Evolutionary conservation across 140 eudicot genomes (phyloP).

Genomic region (Oenanthe javanica): DNA sequence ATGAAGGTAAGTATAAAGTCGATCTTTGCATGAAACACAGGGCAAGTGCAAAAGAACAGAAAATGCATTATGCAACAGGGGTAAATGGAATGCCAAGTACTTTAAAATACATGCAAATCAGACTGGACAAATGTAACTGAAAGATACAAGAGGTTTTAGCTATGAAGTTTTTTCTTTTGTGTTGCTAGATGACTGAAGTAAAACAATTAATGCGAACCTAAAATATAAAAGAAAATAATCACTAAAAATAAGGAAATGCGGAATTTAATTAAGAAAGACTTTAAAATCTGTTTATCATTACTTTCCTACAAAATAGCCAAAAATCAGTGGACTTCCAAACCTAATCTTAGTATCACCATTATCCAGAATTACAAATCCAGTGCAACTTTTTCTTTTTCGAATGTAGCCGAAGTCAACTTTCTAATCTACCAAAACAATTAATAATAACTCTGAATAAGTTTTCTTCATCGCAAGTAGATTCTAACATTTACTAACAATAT

Average conservation of each 20-base stretch:
- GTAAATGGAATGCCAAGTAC: neutral
- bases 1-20: neutral
- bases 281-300: neutral
- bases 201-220: neutral
- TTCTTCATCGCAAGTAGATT: neutral
- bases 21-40: neutral
- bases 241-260: too few relatives aligned
- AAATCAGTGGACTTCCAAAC: neutral
- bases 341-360: neutral
- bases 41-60: neutral
- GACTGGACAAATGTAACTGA: too few relatives aligned
- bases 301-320: neutral
- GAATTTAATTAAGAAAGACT: neutral
- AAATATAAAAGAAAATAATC: neutral
- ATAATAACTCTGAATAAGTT: neutral
- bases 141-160: too few relatives aligned
- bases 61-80: neutral
- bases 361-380: neutral
- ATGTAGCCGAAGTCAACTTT: neutral
- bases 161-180: neutral
- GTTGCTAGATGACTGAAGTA: neutral
- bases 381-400: neutral
- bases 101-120: too few relatives aligned
- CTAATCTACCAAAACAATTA: neutral
- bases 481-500: neutral